Evolutionary conservation across 768 basidiomycete species (phyloP).

Genomic region (Lactarius trivialis): DNA sequence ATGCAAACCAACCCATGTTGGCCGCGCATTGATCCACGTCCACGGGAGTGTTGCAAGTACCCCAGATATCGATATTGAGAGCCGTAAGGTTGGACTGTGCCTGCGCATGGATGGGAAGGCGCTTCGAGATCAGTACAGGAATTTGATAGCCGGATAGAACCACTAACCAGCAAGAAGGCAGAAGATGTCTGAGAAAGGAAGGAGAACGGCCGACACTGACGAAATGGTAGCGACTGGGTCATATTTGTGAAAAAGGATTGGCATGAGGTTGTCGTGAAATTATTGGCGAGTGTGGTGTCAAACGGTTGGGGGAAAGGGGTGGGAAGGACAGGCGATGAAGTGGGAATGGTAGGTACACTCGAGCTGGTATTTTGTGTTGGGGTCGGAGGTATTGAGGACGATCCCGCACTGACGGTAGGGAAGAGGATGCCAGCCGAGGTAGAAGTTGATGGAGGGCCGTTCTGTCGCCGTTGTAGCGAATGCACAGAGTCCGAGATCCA

Average conservation of each 20-base stretch:
- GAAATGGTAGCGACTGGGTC: constrained; percentile 53
- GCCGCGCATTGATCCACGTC: constrained; percentile 45
- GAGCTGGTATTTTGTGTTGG: constrained; percentile 20
- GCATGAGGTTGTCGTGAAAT: constrained; percentile 62
- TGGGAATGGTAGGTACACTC: constrained; percentile 43
- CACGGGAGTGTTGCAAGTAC: constrained; percentile 64
- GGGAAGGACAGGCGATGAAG: constrained; percentile 47
- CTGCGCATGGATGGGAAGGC: constrained; percentile 34
- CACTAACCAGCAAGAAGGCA: constrained; percentile 46
- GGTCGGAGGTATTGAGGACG: constrained; percentile 25
- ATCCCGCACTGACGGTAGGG: constrained; percentile 20
- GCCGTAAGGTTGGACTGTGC: constrained; percentile 55
- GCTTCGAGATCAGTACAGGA: constrained; percentile 16
- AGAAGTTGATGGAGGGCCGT: not conserved
- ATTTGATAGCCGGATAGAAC: constrained; percentile 14
- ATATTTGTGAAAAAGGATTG: constrained; percentile 70
- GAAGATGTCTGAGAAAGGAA: constrained; percentile 51
- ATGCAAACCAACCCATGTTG: constrained; percentile 64
- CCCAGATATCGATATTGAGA: constrained; percentile 68
- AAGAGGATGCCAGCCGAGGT: not conserved
- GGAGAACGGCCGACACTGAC: constrained; percentile 73
- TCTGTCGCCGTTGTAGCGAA: constrained; percentile 10
- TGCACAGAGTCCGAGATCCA: constrained; percentile 6
- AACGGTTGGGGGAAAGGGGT: constrained; percentile 75
- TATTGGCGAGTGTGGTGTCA: constrained; percentile 53